phyloP scores from a whole-genome alignment of 2,329 filamentous ascomycete genomes.

The Colletotrichum sp. region DNA sequence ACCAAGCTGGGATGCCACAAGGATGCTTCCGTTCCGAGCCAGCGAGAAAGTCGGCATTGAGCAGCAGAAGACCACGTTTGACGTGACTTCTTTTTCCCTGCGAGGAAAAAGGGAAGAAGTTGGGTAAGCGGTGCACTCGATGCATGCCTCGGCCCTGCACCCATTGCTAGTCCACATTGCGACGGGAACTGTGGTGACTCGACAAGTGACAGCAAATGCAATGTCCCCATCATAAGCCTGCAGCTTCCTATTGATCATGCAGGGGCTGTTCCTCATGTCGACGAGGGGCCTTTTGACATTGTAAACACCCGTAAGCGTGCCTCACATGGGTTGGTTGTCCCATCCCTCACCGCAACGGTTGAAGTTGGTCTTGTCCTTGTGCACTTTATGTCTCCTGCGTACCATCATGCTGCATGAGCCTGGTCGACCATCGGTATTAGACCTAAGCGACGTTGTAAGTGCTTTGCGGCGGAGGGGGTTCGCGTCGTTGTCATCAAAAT shows the following conservation, averaged over 20 bases:
- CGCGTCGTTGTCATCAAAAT: not conserved
- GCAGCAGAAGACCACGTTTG: not conserved
- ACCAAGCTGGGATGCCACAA: not conserved
- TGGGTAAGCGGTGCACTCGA: constrained; percentile 9
- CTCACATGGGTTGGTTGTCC: not conserved
- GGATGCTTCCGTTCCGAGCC: not conserved
- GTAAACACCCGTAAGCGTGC: not conserved
- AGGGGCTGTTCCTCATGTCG: not conserved
- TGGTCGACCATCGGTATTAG: not conserved
- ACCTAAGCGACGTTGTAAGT: not conserved
- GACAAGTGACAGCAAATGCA: not conserved
- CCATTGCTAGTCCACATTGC: not conserved
- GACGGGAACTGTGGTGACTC: not conserved
- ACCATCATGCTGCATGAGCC: not conserved
- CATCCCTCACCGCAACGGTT: not conserved
- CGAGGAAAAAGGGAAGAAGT: not conserved
- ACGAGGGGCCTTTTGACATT: not conserved
- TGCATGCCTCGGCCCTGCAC: constrained; percentile 16
- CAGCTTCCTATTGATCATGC: not conserved
- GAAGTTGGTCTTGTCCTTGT: not conserved
- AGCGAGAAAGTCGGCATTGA: not conserved
- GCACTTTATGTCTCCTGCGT: not conserved
- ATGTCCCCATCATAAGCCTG: not conserved
- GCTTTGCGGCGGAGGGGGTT: not conserved
- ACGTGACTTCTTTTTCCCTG: not conserved